These are phyloP conservation scores for Epichloe uncinata DNA, from an alignment of 2,329 filamentous ascomycete genomes.

Conservation along the genomic window DNA sequence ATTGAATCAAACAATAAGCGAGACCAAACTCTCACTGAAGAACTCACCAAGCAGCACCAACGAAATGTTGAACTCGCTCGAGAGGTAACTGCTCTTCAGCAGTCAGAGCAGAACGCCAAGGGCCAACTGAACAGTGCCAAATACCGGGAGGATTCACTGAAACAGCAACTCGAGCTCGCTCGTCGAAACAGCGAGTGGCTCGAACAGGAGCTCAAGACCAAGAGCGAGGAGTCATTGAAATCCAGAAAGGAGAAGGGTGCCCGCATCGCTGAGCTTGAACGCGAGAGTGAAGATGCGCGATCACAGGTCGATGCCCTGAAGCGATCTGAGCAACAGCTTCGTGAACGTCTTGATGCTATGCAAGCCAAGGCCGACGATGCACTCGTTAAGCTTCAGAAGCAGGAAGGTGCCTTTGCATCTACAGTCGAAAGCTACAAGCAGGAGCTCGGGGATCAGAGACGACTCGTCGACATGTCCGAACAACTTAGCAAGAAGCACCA, in stretches of 20 bases:
- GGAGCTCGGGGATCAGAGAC: conserved; percentile 67
- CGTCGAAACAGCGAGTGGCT: conserved; percentile 91
- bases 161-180: conserved; percentile 80
- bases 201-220: conserved; percentile 81
- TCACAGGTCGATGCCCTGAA: conserved; percentile 65
- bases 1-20: conserved; percentile 82
- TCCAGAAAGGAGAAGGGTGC: conserved; percentile 91
- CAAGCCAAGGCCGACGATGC: conserved; percentile 80
- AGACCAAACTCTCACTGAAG: conserved; percentile 73
- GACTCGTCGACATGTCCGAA: conserved; percentile 71
- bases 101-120: conserved; percentile 70
- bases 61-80: conserved; percentile 75
- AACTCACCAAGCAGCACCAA: conserved; percentile 78
- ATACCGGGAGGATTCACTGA: conserved; percentile 78
- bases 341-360: conserved; percentile 68
- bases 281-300: conserved; percentile 72
- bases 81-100: conserved; percentile 69
- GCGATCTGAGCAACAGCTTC: conserved; percentile 66
- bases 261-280: conserved; percentile 76
- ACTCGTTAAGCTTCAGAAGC: conserved; percentile 66
- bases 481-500: conserved; percentile 62
- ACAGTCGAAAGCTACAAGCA: conserved; percentile 78
- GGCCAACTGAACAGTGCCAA: conserved; percentile 69
- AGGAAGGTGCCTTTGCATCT: conserved; percentile 70
- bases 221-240: conserved; percentile 73